These are phyloP conservation scores for Colletotrichum somersetense DNA, from an alignment of 2,329 filamentous ascomycete genomes.

Conservation along the genomic window DNA sequence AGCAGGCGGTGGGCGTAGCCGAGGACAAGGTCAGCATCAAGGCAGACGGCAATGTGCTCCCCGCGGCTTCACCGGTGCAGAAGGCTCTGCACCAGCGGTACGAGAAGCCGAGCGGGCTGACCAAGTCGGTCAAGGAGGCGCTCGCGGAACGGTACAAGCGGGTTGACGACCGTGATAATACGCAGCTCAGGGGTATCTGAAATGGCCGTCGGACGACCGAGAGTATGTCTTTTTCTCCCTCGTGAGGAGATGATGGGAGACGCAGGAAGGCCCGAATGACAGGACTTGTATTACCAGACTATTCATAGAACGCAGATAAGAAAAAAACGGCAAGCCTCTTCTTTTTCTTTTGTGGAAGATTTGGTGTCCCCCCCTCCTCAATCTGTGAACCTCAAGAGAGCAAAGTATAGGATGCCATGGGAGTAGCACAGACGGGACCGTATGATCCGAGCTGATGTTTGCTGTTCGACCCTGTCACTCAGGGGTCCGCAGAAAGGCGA, in stretches of 20 bases:
- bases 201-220: not conserved
- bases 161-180: conserved; percentile 60
- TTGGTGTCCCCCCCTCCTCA: not conserved
- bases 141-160: conserved; percentile 68
- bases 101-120: conserved; percentile 55
- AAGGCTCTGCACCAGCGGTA: conserved; percentile 66
- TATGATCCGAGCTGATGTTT: not conserved
- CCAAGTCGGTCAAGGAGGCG: conserved; percentile 65
- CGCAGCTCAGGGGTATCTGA: conserved; percentile 55
- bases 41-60: conserved; percentile 57
- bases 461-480: not conserved
- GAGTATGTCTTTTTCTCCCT: not conserved
- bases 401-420: not conserved
- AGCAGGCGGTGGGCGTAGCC: conserved; percentile 46
- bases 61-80: conserved; percentile 58
- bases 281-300: conserved; percentile 36
- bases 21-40: conserved; percentile 48
- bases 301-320: conserved; percentile 28
- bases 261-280: conserved; percentile 12
- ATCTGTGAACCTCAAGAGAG: not conserved
- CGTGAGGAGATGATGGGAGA: not conserved
- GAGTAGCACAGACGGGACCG: conserved; percentile 13
- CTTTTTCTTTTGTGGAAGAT: conserved; percentile 23
- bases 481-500: conserved; percentile 26
- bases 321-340: conserved; percentile 31